These are phyloP conservation scores for Agrocybe pediades DNA, from an alignment of 768 basidiomycete genomes.

Conservation along the genomic window DNA sequence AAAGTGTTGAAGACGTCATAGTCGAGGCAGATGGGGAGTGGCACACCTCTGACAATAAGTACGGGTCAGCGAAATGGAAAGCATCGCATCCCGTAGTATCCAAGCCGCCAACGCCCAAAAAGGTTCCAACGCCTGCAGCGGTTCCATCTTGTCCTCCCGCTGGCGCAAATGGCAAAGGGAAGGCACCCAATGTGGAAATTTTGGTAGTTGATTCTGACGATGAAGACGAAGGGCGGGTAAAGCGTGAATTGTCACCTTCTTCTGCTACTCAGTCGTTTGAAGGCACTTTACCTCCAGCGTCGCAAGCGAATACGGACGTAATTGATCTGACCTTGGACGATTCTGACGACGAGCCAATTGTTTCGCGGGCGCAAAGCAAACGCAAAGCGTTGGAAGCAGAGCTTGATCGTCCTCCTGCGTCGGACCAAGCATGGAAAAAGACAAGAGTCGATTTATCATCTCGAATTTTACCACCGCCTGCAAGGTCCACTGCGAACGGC, in stretches of 20 bases:
- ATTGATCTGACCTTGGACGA: slow-evolving; percentile 83
- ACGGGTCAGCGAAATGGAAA: slow-evolving; percentile 74
- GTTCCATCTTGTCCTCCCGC: slow-evolving; percentile 18
- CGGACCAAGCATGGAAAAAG: slow-evolving; percentile 80
- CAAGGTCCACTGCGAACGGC: slow-evolving; percentile 5
- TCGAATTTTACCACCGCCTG: slow-evolving; percentile 12
- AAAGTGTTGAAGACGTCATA: slow-evolving; percentile 87
- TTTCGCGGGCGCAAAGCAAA: slow-evolving; percentile 40
- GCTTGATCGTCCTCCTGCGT: slow-evolving; percentile 42
- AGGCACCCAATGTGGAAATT: slow-evolving; percentile 55
- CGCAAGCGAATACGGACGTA: slow-evolving; percentile 47
- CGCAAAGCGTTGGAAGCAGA: slow-evolving; percentile 61
- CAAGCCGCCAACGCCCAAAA: slow-evolving; percentile 30
- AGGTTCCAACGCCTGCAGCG: slow-evolving; percentile 24
- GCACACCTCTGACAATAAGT: slow-evolving; percentile 91
- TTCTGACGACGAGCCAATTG: slow-evolving; percentile 63
- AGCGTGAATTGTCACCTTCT: slow-evolving; percentile 74
- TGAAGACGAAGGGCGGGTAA: slow-evolving; percentile 76
- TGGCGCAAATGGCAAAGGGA: slow-evolving; percentile 39
- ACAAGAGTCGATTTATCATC: slow-evolving; percentile 35
- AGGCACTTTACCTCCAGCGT: slow-evolving; percentile 19
- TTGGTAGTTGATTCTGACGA: slow-evolving; percentile 76
- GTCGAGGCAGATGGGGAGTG: slow-evolving; percentile 95
- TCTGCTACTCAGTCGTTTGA: slow-evolving; percentile 40
- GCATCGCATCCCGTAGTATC: slow-evolving; percentile 44